Conservation (phyloP, 2,329 filamentous ascomycete genomes). For the Simplicillium sp. region DNA sequence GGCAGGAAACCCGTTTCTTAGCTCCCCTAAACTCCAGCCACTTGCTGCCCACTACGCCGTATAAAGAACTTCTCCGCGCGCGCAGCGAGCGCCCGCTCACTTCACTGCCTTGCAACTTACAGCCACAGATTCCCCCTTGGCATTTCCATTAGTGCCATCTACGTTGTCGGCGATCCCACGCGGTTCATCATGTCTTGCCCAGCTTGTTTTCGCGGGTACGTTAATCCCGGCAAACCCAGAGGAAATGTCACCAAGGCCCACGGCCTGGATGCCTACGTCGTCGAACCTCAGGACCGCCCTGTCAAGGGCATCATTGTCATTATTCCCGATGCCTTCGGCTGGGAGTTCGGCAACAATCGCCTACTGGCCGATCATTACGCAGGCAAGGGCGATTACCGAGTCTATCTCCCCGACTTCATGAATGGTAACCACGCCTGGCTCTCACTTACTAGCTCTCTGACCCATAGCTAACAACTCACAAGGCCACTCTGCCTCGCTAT, state of each 20-base stretch:
- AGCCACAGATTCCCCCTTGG: too few species aligned
- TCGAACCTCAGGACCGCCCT: slow-evolving; percentile 19
- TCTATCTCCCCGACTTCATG: slow-evolving; percentile 51
- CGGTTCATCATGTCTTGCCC: slow-evolving; percentile 25
- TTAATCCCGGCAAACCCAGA: slow-evolving; percentile 32
- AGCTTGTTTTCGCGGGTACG: slow-evolving; percentile 35
- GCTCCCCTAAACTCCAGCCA: too few species aligned
- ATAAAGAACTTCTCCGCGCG: too few species aligned
- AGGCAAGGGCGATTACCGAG: slow-evolving; percentile 35
- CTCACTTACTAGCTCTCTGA: not conserved
- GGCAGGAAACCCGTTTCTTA: too few species aligned
- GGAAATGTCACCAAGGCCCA: slow-evolving; percentile 36
- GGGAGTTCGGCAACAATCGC: slow-evolving; percentile 41
- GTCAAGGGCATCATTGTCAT: slow-evolving; percentile 41
- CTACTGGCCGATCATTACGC: slow-evolving; percentile 45
- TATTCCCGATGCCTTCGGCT: slow-evolving; percentile 46
- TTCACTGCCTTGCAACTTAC: too few species aligned
- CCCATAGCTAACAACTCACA: not conserved
- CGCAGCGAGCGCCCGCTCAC: too few species aligned
- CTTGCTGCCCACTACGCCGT: too few species aligned
- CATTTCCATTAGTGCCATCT: too few species aligned
- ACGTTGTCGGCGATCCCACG: too few species aligned
- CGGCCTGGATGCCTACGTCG: slow-evolving; percentile 37
- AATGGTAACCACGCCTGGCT: slow-evolving; percentile 14
- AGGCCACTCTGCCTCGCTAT: slow-evolving; percentile 21